These are phyloP conservation scores for Ormosia emarginata DNA, from an alignment of 306 rosid genomes.

Conservation along the genomic window DNA sequence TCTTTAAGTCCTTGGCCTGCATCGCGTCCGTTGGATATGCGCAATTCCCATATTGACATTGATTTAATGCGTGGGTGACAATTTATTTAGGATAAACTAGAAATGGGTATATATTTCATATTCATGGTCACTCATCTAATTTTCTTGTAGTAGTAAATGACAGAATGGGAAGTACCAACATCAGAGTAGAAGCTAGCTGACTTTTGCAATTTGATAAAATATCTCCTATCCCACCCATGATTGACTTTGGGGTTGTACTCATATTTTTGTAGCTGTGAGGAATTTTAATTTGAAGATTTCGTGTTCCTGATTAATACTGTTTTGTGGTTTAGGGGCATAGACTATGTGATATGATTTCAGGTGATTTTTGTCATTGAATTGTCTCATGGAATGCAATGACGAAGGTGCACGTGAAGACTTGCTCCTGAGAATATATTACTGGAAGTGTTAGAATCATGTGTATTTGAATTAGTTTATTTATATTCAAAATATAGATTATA, in stretches of 20 bases:
- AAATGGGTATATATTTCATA: constrained; percentile 37
- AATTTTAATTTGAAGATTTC: constrained; percentile 30
- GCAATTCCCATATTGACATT: constrained; percentile 76
- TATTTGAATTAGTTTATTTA: too few relatives aligned
- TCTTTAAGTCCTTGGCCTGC: constrained; percentile 69
- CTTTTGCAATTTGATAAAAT: constrained; percentile 28
- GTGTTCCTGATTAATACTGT: constrained; percentile 10
- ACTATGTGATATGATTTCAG: background rate
- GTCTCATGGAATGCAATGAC: background rate
- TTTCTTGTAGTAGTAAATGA: constrained; percentile 42
- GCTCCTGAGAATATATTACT: background rate
- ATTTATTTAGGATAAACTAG: constrained; percentile 10
- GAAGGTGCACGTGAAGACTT: background rate
- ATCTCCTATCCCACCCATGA: constrained; percentile 40
- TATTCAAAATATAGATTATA: too few relatives aligned
- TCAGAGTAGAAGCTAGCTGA: constrained; percentile 46
- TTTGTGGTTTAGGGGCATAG: constrained; percentile 2
- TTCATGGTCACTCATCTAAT: constrained; percentile 45
- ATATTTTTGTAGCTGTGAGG: constrained; percentile 45
- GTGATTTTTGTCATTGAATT: background rate
- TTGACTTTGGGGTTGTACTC: constrained; percentile 42
- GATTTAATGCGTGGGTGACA: constrained; percentile 93
- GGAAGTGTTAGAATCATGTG: background rate
- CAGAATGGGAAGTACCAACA: constrained; percentile 35
- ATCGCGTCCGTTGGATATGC: constrained; percentile 72